A percentile compares a stretch with the other conserved stretches of the same genome.
Evolutionary conservation across 2,329 filamentous ascomycete species (phyloP).

Genomic region (Paramyrothecium sp.): DNA sequence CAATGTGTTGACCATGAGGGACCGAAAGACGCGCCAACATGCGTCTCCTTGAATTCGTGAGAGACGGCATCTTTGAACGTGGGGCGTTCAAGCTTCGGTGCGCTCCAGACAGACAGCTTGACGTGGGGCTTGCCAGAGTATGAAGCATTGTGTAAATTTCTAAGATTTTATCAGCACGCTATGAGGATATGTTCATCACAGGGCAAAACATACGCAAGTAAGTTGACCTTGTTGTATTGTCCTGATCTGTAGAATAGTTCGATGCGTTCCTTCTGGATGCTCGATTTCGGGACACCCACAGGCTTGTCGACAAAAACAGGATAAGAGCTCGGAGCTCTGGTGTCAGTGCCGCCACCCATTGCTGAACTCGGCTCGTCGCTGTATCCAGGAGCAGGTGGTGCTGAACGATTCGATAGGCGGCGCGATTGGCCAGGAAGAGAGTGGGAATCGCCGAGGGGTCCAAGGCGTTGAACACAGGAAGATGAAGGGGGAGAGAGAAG

Average conservation of each 20-base stretch:
- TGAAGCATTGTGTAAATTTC: conserved; percentile 37
- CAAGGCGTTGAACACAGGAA: background rate
- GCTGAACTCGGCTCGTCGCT: conserved; percentile 23
- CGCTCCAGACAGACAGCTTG: conserved; percentile 82
- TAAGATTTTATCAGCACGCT: conserved; percentile 14
- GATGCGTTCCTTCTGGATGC: conserved; percentile 83
- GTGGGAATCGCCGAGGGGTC: too few species aligned
- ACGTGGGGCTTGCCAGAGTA: conserved; percentile 71
- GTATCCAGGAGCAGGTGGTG: conserved; percentile 30
- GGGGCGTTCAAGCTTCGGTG: conserved; percentile 75
- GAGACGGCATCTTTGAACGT: conserved; percentile 80
- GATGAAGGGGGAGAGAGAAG: conserved; percentile 1
- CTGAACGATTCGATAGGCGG: conserved; percentile 33
- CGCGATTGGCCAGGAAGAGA: conserved; percentile 21
- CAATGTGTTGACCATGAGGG: conserved; percentile 98
- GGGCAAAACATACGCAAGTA: conserved; percentile 58
- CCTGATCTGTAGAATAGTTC: conserved; percentile 75
- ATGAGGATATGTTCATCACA: background rate
- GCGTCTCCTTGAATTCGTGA: conserved; percentile 72
- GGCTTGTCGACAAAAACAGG: conserved; percentile 51
- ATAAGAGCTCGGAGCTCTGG: conserved; percentile 47
- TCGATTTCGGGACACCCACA: conserved; percentile 76
- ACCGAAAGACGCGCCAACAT: conserved; percentile 78
- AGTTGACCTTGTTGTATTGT: conserved; percentile 74
- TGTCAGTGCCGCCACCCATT: conserved; percentile 51